Conservation (phyloP, 2,329 filamentous ascomycete species). For the Sporothrix curviconia region DNA sequence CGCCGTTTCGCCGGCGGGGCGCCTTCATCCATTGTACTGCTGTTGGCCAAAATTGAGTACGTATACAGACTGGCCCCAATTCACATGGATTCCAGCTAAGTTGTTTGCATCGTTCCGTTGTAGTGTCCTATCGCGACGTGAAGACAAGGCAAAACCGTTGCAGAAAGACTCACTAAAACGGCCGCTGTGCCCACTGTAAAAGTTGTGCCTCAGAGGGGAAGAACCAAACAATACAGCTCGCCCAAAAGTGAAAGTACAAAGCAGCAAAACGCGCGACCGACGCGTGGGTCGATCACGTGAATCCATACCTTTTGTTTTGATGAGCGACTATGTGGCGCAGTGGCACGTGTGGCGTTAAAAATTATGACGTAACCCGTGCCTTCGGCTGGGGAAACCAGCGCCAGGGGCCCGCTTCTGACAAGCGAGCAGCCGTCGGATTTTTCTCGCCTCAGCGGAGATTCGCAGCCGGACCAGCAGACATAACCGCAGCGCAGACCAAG, state of each 20-base stretch:
- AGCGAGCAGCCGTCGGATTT: too few species aligned
- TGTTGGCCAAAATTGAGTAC: too few species aligned
- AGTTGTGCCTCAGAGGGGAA: too few species aligned
- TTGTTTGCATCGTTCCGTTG: background rate
- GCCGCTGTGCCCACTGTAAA: too few species aligned
- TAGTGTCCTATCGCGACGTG: too few species aligned
- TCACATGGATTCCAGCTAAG: background rate
- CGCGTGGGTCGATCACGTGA: conserved; percentile 2
- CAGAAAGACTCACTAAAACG: too few species aligned
- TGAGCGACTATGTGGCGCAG: background rate
- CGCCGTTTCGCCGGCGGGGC: conserved; percentile 57
- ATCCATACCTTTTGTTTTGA: background rate
- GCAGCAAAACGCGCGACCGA: background rate
- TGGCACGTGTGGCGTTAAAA: background rate
- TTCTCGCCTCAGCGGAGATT: conserved; percentile 5
- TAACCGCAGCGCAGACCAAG: too few species aligned
- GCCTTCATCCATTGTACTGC: conserved; percentile 30
- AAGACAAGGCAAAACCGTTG: background rate
- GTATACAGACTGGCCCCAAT: too few species aligned
- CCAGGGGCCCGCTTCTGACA: too few species aligned
- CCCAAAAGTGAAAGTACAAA: background rate
- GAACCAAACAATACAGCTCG: conserved; percentile 8
- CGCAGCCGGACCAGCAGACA: background rate
- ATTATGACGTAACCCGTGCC: conserved; percentile 1
- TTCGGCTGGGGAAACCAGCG: too few species aligned